These are phyloP conservation scores for Zygoascus flipseniorum DNA, from an alignment of 805 yeast genomes.

Conservation along the genomic window DNA sequence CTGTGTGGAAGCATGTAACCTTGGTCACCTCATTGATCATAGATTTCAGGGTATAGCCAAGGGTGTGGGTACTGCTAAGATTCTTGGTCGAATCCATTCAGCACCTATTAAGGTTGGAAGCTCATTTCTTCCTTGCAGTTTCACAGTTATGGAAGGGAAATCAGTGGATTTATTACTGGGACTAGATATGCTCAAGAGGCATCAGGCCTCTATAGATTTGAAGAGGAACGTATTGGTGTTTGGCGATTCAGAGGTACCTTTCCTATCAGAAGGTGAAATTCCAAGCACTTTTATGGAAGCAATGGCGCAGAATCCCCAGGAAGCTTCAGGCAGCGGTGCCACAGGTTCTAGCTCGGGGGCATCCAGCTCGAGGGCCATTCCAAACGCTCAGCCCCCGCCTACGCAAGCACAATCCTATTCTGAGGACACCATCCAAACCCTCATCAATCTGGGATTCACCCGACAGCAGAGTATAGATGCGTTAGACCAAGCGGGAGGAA, in stretches of 20 bases:
- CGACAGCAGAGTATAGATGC: constrained; percentile 58
- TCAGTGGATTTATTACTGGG: constrained; percentile 68
- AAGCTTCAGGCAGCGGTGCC: constrained; percentile 10
- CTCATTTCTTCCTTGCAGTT: constrained; percentile 54
- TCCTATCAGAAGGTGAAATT: constrained; percentile 65
- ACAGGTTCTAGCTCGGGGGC: neutral
- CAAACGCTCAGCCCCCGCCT: constrained; percentile 3
- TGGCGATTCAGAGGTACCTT: constrained; percentile 65
- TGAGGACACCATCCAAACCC: constrained; percentile 36
- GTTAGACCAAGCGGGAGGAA: constrained; percentile 57
- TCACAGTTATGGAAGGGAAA: constrained; percentile 56
- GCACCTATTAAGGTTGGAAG: constrained; percentile 76
- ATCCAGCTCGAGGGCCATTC: neutral
- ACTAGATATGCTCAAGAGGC: constrained; percentile 80
- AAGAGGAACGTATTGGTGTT: constrained; percentile 54
- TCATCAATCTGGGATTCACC: constrained; percentile 65
- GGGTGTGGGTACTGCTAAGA: constrained; percentile 81
- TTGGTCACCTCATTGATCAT: constrained; percentile 66
- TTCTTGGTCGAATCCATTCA: constrained; percentile 78
- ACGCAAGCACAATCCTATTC: constrained; percentile 8
- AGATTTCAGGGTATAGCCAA: constrained; percentile 75
- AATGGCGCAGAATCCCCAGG: constrained; percentile 13
- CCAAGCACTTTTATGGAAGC: constrained; percentile 33
- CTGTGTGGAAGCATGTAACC: constrained; percentile 64
- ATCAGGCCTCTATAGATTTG: constrained; percentile 75